Conservation (phyloP, 2,329 filamentous ascomycete species). For the Penicillium olsonii region DNA sequence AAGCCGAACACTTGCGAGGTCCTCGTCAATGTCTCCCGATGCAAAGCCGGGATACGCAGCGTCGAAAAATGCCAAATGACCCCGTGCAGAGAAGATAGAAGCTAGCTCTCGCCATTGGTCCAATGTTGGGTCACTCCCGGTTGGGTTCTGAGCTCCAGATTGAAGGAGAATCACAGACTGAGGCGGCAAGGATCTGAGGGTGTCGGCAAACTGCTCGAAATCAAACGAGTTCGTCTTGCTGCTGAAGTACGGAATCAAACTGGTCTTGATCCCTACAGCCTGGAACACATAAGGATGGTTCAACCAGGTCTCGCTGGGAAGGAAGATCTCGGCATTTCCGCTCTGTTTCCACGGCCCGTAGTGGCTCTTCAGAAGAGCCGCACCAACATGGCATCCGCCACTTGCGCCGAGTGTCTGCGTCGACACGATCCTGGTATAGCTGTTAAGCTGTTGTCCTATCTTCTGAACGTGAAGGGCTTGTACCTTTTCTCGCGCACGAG, state of each 20-base stretch:
- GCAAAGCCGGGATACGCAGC: constrained; percentile 18
- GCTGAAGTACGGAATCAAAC: constrained; percentile 12
- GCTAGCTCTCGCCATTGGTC: constrained; percentile 14
- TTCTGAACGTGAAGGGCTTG: not conserved
- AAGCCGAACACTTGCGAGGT: constrained; percentile 11
- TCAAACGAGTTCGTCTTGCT: constrained; percentile 15
- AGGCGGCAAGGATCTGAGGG: constrained; percentile 8
- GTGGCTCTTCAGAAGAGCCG: constrained; percentile 8
- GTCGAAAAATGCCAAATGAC: constrained; percentile 19
- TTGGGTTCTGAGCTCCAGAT: constrained; percentile 18
- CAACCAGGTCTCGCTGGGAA: constrained; percentile 15
- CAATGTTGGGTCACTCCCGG: constrained; percentile 15
- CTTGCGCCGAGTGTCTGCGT: constrained; percentile 16
- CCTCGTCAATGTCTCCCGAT: constrained; percentile 15
- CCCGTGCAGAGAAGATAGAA: constrained; percentile 7
- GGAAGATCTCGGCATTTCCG: constrained; percentile 13
- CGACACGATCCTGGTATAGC: constrained; percentile 6
- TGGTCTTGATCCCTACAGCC: constrained; percentile 12
- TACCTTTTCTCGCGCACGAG: constrained; percentile 17
- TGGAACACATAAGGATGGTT: constrained; percentile 15
- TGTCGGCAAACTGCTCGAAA: constrained; percentile 4
- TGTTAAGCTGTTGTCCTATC: not conserved
- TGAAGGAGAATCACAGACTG: constrained; percentile 18
- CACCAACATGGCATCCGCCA: constrained; percentile 15
- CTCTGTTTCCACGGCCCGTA: constrained; percentile 16